Evolutionary conservation across 2,329 filamentous ascomycete species (phyloP).

Genomic region (Trichoderma brevicompactum): DNA sequence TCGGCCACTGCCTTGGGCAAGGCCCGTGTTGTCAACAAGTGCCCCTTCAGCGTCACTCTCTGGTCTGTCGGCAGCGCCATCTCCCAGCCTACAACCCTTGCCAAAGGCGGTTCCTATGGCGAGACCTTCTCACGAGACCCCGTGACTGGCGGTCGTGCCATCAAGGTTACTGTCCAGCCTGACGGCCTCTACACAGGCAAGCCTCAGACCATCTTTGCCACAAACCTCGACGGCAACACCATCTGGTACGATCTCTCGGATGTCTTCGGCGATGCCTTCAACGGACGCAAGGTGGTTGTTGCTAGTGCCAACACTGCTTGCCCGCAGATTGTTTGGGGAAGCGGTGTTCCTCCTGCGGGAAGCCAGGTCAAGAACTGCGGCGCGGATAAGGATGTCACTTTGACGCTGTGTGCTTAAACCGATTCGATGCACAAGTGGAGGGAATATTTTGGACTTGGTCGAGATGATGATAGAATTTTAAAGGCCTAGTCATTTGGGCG

Average conservation of each 20-base stretch:
- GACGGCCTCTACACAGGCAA: slow-evolving; percentile 47
- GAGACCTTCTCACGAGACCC: slow-evolving; percentile 45
- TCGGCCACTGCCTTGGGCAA: slow-evolving; percentile 39
- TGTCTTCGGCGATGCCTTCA: slow-evolving; percentile 48
- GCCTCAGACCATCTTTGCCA: slow-evolving; percentile 48
- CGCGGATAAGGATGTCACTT: slow-evolving; percentile 39
- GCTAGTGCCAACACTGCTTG: slow-evolving; percentile 40
- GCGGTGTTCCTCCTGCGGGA: slow-evolving; percentile 43
- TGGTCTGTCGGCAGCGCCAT: slow-evolving; percentile 46
- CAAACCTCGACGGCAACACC: slow-evolving; percentile 42
- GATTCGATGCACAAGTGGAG: neutral
- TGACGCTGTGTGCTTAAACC: slow-evolving; percentile 43
- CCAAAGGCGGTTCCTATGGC: slow-evolving; percentile 37
- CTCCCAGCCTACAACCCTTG: slow-evolving; percentile 37
- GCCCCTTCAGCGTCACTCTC: slow-evolving; percentile 42
- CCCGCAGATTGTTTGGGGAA: slow-evolving; percentile 43
- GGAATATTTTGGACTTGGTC: neutral
- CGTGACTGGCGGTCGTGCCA: slow-evolving; percentile 44
- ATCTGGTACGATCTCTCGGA: slow-evolving; percentile 49
- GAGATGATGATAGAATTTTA: neutral
- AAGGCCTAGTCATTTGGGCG: neutral
- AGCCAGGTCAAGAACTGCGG: slow-evolving; percentile 47
- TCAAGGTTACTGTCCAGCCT: slow-evolving; percentile 44
- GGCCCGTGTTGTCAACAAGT: slow-evolving; percentile 46
- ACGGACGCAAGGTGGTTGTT: slow-evolving; percentile 41